phyloP scores from a whole-genome alignment of 140 eudicot species.

The Erigeron philadelphicus region DNA sequence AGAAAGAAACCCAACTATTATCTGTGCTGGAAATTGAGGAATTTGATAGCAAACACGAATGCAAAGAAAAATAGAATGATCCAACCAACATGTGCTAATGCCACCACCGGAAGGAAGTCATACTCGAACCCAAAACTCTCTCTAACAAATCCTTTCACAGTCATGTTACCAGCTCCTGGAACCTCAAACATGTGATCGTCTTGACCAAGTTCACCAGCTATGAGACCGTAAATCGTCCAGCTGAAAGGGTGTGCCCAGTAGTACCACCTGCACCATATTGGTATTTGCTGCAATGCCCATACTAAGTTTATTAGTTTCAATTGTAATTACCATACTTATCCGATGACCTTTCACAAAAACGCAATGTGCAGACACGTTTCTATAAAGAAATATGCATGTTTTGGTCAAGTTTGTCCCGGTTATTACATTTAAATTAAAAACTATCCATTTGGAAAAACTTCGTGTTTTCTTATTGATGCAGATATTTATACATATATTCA shows the following conservation, averaged over 20 bases:
- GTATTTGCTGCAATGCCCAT: conserved; percentile 42
- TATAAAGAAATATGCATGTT: no score
- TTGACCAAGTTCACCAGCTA: conserved; percentile 55
- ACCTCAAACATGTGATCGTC: conserved; percentile 21
- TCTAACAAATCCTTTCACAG: conserved; percentile 40
- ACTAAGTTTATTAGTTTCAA: neutral
- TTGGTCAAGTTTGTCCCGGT: no score
- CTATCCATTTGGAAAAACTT: no score
- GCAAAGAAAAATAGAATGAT: conserved; percentile 50
- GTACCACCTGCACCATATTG: conserved; percentile 83
- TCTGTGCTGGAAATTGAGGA: conserved; percentile 58
- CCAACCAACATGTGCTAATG: conserved; percentile 56
- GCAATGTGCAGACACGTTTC: neutral
- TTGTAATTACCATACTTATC: neutral
- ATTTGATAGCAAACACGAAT: conserved; percentile 70
- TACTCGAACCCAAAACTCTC: conserved; percentile 49
- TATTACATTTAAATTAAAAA: no score
- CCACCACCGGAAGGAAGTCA: conserved; percentile 59
- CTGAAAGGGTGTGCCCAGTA: conserved; percentile 69
- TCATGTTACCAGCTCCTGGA: conserved; percentile 31
- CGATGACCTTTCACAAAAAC: neutral
- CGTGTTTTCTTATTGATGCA: no score
- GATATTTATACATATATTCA: no score
- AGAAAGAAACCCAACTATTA: conserved; percentile 1
- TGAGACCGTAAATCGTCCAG: conserved; percentile 69